Base-by-base conservation (phyloP, 257 asterid species). In the Coffea eugenioides region DNA sequence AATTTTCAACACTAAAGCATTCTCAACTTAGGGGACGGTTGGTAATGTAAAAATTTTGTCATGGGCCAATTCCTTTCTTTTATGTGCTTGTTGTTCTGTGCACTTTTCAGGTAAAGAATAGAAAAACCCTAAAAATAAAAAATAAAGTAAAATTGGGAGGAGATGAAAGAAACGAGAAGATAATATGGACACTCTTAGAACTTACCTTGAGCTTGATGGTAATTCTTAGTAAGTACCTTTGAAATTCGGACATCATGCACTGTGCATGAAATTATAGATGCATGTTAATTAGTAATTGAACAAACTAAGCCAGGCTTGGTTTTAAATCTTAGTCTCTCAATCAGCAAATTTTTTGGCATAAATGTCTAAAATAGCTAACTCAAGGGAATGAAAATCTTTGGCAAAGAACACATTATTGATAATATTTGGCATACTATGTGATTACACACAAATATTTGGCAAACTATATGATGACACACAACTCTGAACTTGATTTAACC, bases 401-500 rank as follows among this genome's bases (percentile, higher is more conserved):
- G 54, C 18, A 20, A 70, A 41, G 27, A 13, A 16, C 8, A 39
- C 21, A 1, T 36, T 8, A 25, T 2, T 6, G 16, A 6, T 31
- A 9, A 66, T 68, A 27, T 25, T 16, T 41, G 43, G 52, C 43
- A 61, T 39, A 45, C 25, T 64, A 21, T 4, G 5, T 39, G 43
- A 39, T 39, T 39, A 4, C 43, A 39, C 43, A 39, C 43, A 39
- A 39, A 39, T 39, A 39, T 39, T 39, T 39, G 43, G 43, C 43
- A 39, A 2, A 39, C 43, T 4, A 39, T 39, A 4, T 39, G 43
- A 39, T 39, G 5, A 39, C 43, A 39, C 43, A 41, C 56, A 1
- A 25, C 34, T 62, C 36, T 56, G 15, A 23, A 72, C 31, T 62
- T 80, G 77, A 65, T 81, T 77, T 83, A 82, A 80, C 66, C 11